A percentile compares a stretch with the other conserved stretches of the same genome.
Conservation (phyloP, 2,329 filamentous ascomycete genomes). For the Fusarium sp. region DNA sequence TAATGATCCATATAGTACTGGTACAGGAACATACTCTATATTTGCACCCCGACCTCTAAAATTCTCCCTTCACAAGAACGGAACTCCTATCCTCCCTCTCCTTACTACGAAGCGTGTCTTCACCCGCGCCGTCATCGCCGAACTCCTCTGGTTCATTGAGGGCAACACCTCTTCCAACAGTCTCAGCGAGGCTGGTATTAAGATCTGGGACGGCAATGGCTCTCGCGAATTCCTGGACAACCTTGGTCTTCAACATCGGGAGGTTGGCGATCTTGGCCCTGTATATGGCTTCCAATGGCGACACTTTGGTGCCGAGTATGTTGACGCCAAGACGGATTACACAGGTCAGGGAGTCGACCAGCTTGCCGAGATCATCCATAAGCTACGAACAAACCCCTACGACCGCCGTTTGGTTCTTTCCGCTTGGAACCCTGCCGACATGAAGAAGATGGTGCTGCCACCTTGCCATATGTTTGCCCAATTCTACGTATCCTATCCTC, state of each 20-base stretch:
- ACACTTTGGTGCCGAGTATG: constrained; percentile 93
- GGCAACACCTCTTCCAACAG: constrained; percentile 84
- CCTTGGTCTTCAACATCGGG: constrained; percentile 83
- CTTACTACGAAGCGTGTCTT: constrained; percentile 98
- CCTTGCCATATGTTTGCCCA: constrained; percentile 99
- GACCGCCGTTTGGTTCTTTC: constrained; percentile 90
- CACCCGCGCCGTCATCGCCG: constrained; percentile 86
- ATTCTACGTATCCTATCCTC: constrained; percentile 87
- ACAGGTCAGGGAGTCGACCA: constrained; percentile 91
- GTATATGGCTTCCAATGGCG: constrained; percentile 99
- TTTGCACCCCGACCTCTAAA: constrained; percentile 89
- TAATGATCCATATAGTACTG: constrained; percentile 71
- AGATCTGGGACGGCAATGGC: constrained; percentile 99
- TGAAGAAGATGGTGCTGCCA: constrained; percentile 89
- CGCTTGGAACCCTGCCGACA: constrained; percentile 92
- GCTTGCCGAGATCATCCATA: constrained; percentile 88
- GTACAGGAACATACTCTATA: constrained; percentile 90
- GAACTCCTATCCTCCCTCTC: constrained; percentile 80
- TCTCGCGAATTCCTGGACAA: constrained; percentile 89
- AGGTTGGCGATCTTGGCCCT: constrained; percentile 89
- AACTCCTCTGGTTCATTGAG: constrained; percentile 95
- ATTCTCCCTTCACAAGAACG: constrained; percentile 79
- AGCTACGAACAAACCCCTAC: constrained; percentile 84
- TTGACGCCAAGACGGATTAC: constrained; percentile 83
- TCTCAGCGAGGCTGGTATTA: constrained; percentile 82